Evolutionary conservation across 768 basidiomycete species (phyloP), one percentile per base, ranked within the genome.

Genomic region (Russula sp.): DNA sequence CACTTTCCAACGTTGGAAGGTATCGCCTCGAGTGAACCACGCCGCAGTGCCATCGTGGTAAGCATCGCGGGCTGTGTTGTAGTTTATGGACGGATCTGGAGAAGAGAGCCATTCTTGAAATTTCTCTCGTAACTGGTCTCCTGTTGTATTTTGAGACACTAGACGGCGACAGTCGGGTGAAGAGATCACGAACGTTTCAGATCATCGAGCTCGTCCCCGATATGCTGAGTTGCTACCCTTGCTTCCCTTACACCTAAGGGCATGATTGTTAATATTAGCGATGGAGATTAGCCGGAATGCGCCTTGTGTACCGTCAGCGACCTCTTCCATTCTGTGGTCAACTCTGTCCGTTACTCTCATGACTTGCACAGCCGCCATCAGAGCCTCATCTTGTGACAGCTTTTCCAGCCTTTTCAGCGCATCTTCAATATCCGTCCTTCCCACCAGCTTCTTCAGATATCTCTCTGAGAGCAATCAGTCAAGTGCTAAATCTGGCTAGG

Each of bases 371-470:
- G 32, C 48, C 13, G 56, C 34, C 32, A 34, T 52, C n/a, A 20
- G 32, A 42, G 50, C 49, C 40, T 59, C 49, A 1, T 59, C 58
- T 20, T 34, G 31, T 9, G 58, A 51, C n/a, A 59, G 13, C 20
- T 44, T 51, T 13, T 59, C 58, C 27, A 59, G n/a, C 20, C 58
- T 34, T n/a, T 20, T 59, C 50, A 59, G 31, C 4, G 39, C 50
- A 44, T 52, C 40, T 2, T 51, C 58, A n/a, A 59, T 53, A 44
- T 59, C 59, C 4, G 50, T 53, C 42, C n/a, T 42, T 20, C 51
- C 59, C 16, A 22, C 18, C 31, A 59, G 6, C 39, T 44, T 59
- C 32, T 37, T 48, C 31, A 59, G 9, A 52, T 59, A 59, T 35
- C 34, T 59, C 50, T 59, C 58, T 59, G 45, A 32, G n/a, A 6